Evolutionary conservation across 2,329 filamentous ascomycete species (phyloP).

Genomic region (Pseudopyrenochaeta lycopersici): DNA sequence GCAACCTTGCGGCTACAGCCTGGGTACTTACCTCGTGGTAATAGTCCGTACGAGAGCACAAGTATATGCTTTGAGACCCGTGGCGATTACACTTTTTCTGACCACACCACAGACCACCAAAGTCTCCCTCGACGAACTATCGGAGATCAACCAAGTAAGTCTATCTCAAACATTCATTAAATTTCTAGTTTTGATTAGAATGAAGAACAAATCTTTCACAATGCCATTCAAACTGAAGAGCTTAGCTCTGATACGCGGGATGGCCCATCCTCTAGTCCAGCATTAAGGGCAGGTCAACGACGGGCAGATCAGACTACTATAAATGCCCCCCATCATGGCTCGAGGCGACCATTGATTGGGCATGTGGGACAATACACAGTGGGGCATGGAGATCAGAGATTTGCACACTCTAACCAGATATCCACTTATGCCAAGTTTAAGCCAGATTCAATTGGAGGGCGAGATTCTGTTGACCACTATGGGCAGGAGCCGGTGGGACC

Average conservation of each 20-base stretch:
- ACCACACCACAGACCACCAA: conserved; percentile 6
- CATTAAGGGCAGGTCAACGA: conserved; percentile 48
- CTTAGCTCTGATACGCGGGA: conserved; percentile 43
- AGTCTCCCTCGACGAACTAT: conserved; percentile 4
- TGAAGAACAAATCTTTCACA: conserved; percentile 33
- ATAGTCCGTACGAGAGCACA: background rate
- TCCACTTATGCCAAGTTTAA: background rate
- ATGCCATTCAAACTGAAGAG: conserved; percentile 19
- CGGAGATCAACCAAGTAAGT: conserved; percentile 14
- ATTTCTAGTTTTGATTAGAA: conserved; percentile 2
- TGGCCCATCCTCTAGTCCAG: conserved; percentile 51
- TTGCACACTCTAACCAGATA: conserved; percentile 2
- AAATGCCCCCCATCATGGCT: background rate
- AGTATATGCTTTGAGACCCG: background rate
- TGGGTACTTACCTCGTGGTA: conserved; percentile 1
- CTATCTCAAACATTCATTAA: too few relatives aligned
- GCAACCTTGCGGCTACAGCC: conserved; percentile 10
- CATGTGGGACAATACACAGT: background rate
- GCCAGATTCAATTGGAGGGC: background rate
- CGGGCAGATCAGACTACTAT: conserved; percentile 15
- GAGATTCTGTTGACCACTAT: background rate
- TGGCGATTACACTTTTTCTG: background rate
- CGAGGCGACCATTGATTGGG: background rate
- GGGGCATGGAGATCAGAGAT: background rate
- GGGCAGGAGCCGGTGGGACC: background rate